Percentiles rank a stretch among this genome's conserved stretches.
phyloP scores from a whole-genome alignment of 371 early-diverging fungal species.

The Mucor piriformis region DNA sequence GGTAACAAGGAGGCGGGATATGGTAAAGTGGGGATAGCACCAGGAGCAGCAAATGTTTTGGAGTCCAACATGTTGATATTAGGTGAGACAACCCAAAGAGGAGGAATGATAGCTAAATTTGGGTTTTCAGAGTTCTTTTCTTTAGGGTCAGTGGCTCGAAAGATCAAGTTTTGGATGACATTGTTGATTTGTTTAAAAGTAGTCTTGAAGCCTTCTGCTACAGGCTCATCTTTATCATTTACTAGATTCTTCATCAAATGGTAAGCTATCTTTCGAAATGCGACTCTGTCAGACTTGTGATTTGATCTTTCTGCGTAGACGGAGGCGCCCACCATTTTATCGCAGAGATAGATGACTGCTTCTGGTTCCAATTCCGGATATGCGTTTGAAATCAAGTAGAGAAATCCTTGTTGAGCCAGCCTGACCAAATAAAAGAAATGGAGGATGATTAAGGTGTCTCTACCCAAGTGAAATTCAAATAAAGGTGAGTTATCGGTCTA shows the following conservation, averaged over 20 bases:
- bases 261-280: neutral
- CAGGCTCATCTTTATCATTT: neutral
- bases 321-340: conserved; percentile 16
- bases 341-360: conserved; percentile 18
- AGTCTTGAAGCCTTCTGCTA: conserved; percentile 21
- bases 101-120: conserved; percentile 1
- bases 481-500: neutral
- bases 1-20: neutral
- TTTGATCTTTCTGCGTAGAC: neutral
- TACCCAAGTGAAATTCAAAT: neutral
- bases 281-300: neutral
- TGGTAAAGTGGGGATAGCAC: conserved; percentile 1
- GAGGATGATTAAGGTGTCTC: neutral
- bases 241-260: neutral
- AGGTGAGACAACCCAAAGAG: conserved; percentile 24
- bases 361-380: conserved; percentile 17
- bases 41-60: neutral
- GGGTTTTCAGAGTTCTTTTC: neutral
- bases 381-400: conserved; percentile 3
- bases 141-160: neutral
- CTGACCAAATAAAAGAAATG: conserved; percentile 27
- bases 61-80: conserved; percentile 19
- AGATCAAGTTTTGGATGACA: neutral
- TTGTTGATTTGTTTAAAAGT: conserved; percentile 15
- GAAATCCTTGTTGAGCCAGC: conserved; percentile 24